Base-by-base conservation (phyloP, 1,139 yeast species). In the Hyphopichia buzzinii region DNA sequence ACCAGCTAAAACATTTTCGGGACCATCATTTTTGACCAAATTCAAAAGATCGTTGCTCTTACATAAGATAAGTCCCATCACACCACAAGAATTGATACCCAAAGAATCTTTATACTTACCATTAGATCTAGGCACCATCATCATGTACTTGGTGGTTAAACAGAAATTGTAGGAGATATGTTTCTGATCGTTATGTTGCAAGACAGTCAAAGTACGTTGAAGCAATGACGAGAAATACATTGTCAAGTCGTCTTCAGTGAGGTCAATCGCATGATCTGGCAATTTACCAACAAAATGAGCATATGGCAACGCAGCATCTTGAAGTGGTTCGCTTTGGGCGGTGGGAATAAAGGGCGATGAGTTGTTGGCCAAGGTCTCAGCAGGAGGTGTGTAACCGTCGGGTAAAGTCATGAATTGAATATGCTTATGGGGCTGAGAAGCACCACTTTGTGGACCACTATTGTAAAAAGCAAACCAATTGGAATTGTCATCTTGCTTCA, bases 381-480 rank as follows among this genome's bases (percentile, higher is more conserved):
- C 86, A 55, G 75, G 83, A 3, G 87, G 75, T 1, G 55, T 58
- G 53, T 80, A 82, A 2, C 47, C 46, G 25, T 70, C 61, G 2
- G 96, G 95, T 30, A 86, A 63, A 25, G 79, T 72, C 73, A 92
- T 67, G 57, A 90, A 81, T 59, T 92, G 98, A 42, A 90, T 61
- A 62, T 92, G 98, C 52, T 87, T 87, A 62, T 92, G 98, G 33
- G 88, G 84, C 50, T 89, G 94, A 0, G 96, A 87, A 7, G 96
- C 96, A 1, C 97, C 98, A 46, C 95, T 81, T 49, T 80, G 73
- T 17, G 79, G 79, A 4, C 97, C 97, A 54, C 89, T 81, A 57
- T 92, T 92, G 71, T 79, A 92, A 59, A 92, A 90, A 0, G 88
- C 92, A 58, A 90, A 70, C 73, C 72, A 66, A 44, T 59, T 43